Conservation (phyloP, 2,329 filamentous ascomycete species). For the Dothistroma pini region DNA sequence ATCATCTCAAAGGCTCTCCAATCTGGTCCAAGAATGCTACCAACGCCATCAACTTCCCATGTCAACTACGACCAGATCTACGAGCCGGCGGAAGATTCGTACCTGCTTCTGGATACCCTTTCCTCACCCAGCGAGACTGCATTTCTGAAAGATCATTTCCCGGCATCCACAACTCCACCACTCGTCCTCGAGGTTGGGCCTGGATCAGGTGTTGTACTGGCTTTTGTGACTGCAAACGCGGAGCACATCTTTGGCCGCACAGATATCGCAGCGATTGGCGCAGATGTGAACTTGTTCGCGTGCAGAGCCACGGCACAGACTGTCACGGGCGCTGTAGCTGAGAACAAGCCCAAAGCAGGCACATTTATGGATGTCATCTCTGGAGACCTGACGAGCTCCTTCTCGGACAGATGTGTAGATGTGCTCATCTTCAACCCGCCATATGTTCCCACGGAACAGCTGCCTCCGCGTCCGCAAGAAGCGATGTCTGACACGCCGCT, state of each 20-base stretch:
- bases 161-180: conserved; percentile 32
- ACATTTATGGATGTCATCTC: conserved; percentile 64
- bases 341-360: conserved; percentile 31
- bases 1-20: neutral
- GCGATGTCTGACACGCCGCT: conserved; percentile 10
- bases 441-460: conserved; percentile 80
- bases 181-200: conserved; percentile 82
- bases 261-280: conserved; percentile 67
- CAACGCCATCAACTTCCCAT: conserved; percentile 89
- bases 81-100: conserved; percentile 94
- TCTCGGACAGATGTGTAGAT: conserved; percentile 63
- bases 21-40: conserved; percentile 64
- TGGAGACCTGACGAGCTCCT: conserved; percentile 64
- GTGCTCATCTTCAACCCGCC: conserved; percentile 95
- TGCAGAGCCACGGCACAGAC: conserved; percentile 73
- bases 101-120: conserved; percentile 86
- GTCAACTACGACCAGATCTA: conserved; percentile 86
- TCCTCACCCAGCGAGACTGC: conserved; percentile 64
- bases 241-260: conserved; percentile 66
- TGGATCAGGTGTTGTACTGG: conserved; percentile 90
- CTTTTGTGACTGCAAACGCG: conserved; percentile 77
- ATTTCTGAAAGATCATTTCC: conserved; percentile 66
- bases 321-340: conserved; percentile 50
- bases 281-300: conserved; percentile 83
- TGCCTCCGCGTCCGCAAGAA: conserved; percentile 36